Conservation (phyloP, 305 asterid species). For the Fraxinus albicans region DNA sequence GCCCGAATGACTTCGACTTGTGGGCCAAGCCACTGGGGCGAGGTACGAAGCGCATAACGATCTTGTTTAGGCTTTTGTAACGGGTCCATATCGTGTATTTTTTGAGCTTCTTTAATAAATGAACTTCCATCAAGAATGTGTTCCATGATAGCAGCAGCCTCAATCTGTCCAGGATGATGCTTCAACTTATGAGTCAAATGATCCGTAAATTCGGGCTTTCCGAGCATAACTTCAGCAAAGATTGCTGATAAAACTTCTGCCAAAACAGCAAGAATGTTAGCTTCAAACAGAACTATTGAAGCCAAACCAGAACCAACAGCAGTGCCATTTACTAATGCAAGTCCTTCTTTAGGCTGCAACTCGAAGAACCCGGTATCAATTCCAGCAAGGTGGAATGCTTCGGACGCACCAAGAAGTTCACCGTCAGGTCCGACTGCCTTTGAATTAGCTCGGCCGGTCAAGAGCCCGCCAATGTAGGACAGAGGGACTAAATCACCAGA, state of each 20-base stretch:
- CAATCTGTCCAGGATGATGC: constrained; percentile 16
- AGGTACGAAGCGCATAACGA: constrained; percentile 10
- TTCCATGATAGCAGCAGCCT: constrained; percentile 8
- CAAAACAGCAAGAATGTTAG: constrained; percentile 5
- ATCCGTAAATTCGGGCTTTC: constrained; percentile 12
- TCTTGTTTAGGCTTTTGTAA: constrained; percentile 10
- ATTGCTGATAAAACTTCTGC: constrained; percentile 7
- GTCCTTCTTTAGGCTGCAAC: constrained; percentile 17
- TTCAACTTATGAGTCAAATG: constrained; percentile 10
- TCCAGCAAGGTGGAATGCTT: constrained; percentile 2
- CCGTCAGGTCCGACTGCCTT: constrained; percentile 12
- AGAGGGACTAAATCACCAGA: constrained; percentile 14
- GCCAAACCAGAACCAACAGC: constrained; percentile 19
- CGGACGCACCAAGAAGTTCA: neutral
- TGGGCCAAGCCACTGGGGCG: neutral
- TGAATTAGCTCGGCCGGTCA: constrained; percentile 5
- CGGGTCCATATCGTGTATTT: constrained; percentile 10
- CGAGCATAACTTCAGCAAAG: constrained; percentile 12
- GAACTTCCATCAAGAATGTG: constrained; percentile 12
- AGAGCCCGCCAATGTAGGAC: neutral
- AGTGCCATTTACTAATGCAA: constrained; percentile 9
- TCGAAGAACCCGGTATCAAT: constrained; percentile 5
- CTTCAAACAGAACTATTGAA: constrained; percentile 9
- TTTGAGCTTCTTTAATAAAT: constrained; percentile 12
- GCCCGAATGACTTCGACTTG: constrained; percentile 11